A percentile compares a stretch with the other conserved stretches of the same genome.
Evolutionary conservation across 305 asterid species (phyloP).

Genomic region (Plantago coronopus): DNA sequence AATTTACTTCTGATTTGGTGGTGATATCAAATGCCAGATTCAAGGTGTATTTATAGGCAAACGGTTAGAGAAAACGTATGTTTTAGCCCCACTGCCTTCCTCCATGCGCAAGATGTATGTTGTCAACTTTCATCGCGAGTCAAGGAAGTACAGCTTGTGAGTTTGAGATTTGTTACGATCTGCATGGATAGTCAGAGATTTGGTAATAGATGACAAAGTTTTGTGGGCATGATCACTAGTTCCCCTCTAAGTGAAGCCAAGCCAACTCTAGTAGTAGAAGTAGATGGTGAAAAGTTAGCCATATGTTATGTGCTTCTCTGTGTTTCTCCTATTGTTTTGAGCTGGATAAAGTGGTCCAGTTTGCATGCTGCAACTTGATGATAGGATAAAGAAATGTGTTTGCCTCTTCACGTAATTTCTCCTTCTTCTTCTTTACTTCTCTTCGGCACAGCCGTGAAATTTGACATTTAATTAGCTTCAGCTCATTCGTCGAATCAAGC

Average conservation of each 20-base stretch:
- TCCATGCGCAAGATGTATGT: constrained; percentile 9
- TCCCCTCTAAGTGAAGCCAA: constrained; percentile 5
- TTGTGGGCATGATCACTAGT: background rate
- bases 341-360: constrained; percentile 29
- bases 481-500: too few species aligned
- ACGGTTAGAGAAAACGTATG: background rate
- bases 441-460: too few species aligned
- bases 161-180: constrained; percentile 5
- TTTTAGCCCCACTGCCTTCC: constrained; percentile 3
- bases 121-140: constrained; percentile 19
- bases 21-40: background rate
- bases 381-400: too few species aligned
- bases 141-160: constrained; percentile 29
- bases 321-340: constrained; percentile 13
- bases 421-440: too few species aligned
- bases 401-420: too few species aligned
- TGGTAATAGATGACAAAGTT: background rate
- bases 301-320: constrained; percentile 18
- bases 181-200: background rate
- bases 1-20: background rate
- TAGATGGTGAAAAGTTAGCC: constrained; percentile 12
- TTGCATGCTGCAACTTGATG: background rate
- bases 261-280: background rate
- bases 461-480: too few species aligned
- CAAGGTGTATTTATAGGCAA: constrained; percentile 31